These are phyloP conservation scores for Pulveroboletus sp. DNA, from an alignment of 768 basidiomycete genomes.

Conservation along the genomic window DNA sequence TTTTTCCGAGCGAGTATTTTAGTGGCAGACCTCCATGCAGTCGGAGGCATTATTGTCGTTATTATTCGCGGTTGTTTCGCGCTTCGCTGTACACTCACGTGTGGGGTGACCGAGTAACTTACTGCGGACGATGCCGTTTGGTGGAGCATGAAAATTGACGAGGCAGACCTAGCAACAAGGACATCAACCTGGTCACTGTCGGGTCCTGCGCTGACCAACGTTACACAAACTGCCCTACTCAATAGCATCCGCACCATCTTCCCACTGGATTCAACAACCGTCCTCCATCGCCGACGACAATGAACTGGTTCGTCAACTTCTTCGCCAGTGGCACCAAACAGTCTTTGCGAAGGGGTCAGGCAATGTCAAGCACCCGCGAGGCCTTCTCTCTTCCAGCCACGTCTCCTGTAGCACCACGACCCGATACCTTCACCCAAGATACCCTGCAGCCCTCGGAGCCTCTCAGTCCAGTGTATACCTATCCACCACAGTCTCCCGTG, in stretches of 20 bases:
- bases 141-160: conserved; percentile 16
- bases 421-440: conserved; percentile 57
- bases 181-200: not conserved
- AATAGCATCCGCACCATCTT: not conserved
- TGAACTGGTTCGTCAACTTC: conserved; percentile 72
- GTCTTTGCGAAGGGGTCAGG: conserved; percentile 53
- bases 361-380: conserved; percentile 76
- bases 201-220: conserved; percentile 8
- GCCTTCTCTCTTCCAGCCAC: conserved; percentile 83
- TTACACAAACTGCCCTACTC: not conserved
- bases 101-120: conserved; percentile 3
- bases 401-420: conserved; percentile 55
- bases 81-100: not conserved
- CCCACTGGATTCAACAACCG: not conserved
- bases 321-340: conserved; percentile 51
- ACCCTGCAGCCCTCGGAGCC: conserved; percentile 47
- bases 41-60: conserved; percentile 1
- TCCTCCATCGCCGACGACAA: conserved; percentile 28
- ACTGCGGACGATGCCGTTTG: conserved; percentile 13
- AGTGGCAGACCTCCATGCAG: not conserved
- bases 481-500: conserved; percentile 61
- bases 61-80: conserved; percentile 2
- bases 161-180: not conserved
- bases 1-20: not conserved
- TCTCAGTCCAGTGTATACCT: conserved; percentile 58